Conservation (phyloP, 208 protist species). For the Leptomonas seymouri region DNA sequence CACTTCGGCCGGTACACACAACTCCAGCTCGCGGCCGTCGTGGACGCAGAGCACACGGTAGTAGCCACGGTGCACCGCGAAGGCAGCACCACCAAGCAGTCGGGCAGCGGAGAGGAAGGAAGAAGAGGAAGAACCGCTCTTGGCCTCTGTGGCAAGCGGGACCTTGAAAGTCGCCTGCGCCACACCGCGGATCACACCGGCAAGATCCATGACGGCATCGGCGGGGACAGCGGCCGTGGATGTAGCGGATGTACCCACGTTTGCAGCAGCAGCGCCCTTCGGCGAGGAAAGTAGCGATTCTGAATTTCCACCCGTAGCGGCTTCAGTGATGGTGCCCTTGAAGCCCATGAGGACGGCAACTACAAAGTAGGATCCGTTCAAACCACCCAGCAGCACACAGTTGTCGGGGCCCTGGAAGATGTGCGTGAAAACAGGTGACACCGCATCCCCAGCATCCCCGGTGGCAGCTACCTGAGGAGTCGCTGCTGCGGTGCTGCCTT, state of each 20-base stretch:
- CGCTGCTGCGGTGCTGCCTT: not conserved
- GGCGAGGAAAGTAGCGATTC: not conserved
- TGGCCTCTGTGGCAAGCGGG: not conserved
- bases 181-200: not conserved
- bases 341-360: slow-evolving; percentile 22
- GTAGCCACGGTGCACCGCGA: slow-evolving; percentile 21
- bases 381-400: slow-evolving; percentile 15
- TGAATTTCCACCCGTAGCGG: not conserved
- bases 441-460: not conserved
- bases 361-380: slow-evolving; percentile 27
- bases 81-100: slow-evolving; percentile 15
- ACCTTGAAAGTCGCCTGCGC: not conserved
- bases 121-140: not conserved
- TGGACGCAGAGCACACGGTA: slow-evolving; percentile 28
- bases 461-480: not conserved
- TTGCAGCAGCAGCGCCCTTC: not conserved
- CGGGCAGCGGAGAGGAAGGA: not conserved
- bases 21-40: slow-evolving; percentile 27
- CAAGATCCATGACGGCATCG: slow-evolving; percentile 7
- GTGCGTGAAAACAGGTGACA: slow-evolving; percentile 20
- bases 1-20: slow-evolving; percentile 26
- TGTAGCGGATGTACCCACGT: not conserved
- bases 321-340: not conserved
- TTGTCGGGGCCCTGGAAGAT: slow-evolving; percentile 11
- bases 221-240: not conserved